Base-by-base conservation (phyloP, 2,329 filamentous ascomycete genomes). In the Hypoxylon sp. region DNA sequence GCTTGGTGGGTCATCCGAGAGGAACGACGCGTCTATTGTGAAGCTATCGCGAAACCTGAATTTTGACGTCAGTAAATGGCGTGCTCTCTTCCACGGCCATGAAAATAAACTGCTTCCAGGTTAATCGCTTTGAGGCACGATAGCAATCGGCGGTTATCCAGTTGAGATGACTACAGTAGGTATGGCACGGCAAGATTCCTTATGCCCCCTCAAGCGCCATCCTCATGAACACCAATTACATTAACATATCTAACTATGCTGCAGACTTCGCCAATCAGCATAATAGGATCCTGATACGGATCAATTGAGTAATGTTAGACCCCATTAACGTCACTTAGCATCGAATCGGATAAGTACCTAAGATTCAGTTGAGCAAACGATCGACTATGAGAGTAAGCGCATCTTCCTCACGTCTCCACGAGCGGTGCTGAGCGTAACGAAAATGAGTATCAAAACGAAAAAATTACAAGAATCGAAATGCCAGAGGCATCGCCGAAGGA, bases 361-460 rank as follows among this genome's bases (percentile, higher is more conserved):
- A n/a, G n/a, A n/a, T n/a, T n/a, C n/a, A n/a, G n/a, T n/a, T n/a
- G n/a, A n/a, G n/a, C n/a, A n/a, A n/a, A n/a, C n/a, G n/a, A n/a
- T n/a, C n/a, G n/a, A n/a, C n/a, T n/a, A n/a, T n/a, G n/a, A n/a
- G n/a, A n/a, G n/a, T n/a, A n/a, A n/a, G n/a, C n/a, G n/a, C 45
- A 53, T 53, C 47, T 57, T 58, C 53, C 32, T 67, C 63, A 58
- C 46, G 32, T 41, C 52, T 56, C 53, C 52, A 58, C 56, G 12
- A 50, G 47, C 46, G 29, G 56, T 39, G 63, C 34, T 41, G 61
- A 55, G 23, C 45, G 32, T 19, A 48, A 58, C 23, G 54, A 58
- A 58, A 58, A n/a, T n/a, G n/a, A n/a, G n/a, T n/a, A n/a, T n/a
- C n/a, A 57, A 57, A 12, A 58, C 3, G 32, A 45, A 48, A 58